Evolutionary conservation across 78 protist genomes (phyloP).

Genomic region (Speleostelium caveatum): DNA sequence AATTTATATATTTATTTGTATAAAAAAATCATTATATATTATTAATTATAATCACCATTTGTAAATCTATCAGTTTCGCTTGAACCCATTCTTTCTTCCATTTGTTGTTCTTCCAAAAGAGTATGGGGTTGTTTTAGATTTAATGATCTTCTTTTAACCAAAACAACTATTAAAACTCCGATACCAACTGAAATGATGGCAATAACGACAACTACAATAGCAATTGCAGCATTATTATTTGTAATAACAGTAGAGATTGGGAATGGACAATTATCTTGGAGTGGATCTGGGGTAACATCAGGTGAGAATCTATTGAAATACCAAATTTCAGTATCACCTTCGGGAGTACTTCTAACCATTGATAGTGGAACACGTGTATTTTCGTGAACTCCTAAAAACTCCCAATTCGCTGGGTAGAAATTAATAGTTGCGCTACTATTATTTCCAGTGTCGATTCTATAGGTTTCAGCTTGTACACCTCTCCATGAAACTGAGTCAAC

Average conservation of each 20-base stretch:
- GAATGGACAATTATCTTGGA: neutral
- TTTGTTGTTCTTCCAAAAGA: neutral
- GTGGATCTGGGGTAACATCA: neutral
- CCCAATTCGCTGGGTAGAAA: conserved; percentile 7
- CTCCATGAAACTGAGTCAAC: neutral
- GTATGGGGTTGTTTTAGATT: neutral
- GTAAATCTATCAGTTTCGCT: too few species aligned
- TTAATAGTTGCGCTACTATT: neutral
- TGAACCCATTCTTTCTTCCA: too few species aligned
- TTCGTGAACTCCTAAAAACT: neutral
- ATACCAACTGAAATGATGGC: neutral
- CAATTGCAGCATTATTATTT: neutral
- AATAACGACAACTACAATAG: neutral
- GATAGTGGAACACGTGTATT: neutral
- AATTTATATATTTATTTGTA: too few species aligned
- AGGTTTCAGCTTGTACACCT: neutral
- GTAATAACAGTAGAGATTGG: neutral
- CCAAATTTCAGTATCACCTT: neutral
- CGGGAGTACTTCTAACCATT: neutral
- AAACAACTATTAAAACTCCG: neutral
- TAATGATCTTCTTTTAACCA: neutral
- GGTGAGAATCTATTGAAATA: neutral
- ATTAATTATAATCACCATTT: too few species aligned
- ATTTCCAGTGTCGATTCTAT: neutral
- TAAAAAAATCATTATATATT: too few species aligned